Conservation (phyloP, 768 basidiomycete genomes). For the Tricholoma sp. region DNA sequence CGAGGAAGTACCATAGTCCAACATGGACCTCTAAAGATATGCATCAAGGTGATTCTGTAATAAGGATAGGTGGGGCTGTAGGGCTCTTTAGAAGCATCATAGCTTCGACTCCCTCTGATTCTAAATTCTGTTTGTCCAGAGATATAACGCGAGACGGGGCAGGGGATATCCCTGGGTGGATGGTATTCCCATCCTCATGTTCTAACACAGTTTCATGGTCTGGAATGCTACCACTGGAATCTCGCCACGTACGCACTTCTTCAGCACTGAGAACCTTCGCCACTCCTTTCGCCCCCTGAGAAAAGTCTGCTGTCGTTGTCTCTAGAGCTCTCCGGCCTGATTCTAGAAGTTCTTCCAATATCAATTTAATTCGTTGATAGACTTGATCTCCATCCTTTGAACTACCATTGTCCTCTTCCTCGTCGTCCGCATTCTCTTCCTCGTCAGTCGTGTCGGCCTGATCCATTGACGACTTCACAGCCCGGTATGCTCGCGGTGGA, state of each 20-base stretch:
- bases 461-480: conserved; percentile 45
- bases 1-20: conserved; percentile 4
- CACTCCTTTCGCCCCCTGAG: conserved; percentile 35
- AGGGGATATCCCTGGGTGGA: conserved; percentile 23
- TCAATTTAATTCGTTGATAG: conserved; percentile 58
- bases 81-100: conserved; percentile 31
- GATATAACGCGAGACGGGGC: conserved; percentile 19
- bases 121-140: conserved; percentile 13
- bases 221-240: conserved; percentile 22
- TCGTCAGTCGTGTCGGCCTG: conserved; percentile 39
- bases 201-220: conserved; percentile 13
- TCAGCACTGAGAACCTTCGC: conserved; percentile 71
- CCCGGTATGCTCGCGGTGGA: conserved; percentile 58
- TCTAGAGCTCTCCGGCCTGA: conserved; percentile 60
- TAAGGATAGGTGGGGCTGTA: conserved; percentile 32
- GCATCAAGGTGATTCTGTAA: conserved; percentile 28
- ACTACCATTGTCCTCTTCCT: conserved; percentile 37
- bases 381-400: conserved; percentile 44
- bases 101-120: conserved; percentile 37
- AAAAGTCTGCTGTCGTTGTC: conserved; percentile 47
- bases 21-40: background rate
- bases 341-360: conserved; percentile 59
- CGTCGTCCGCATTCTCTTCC: conserved; percentile 45
- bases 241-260: conserved; percentile 61
- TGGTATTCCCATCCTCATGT: conserved; percentile 24